A percentile compares a stretch with the other conserved stretches of the same genome.
Conservation (phyloP, 495 filamentous ascomycete genomes). For the Podospora pseudoanserina region DNA sequence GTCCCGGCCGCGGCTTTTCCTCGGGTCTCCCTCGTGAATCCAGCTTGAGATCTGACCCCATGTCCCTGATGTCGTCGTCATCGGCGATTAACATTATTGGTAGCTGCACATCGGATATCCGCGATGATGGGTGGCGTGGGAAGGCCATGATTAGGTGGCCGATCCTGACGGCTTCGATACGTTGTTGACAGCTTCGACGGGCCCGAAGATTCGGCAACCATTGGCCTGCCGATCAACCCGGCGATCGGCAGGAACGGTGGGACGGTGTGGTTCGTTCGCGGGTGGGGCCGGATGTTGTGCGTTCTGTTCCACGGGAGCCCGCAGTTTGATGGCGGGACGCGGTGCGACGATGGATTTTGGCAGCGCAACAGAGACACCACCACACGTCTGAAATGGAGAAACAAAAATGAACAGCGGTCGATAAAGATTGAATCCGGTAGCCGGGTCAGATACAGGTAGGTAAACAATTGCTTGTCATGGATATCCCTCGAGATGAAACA, state of each 20-base stretch:
- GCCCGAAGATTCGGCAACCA: slow-evolving; percentile 11
- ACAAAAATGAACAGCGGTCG: background rate
- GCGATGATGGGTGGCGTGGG: slow-evolving; percentile 14
- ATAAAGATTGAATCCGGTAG: background rate
- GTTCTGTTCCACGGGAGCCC: slow-evolving; percentile 15
- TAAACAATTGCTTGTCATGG: slow-evolving; percentile 13
- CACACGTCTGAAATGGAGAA: background rate
- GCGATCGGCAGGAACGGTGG: slow-evolving; percentile 32
- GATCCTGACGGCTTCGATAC: background rate
- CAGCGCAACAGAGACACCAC: background rate
- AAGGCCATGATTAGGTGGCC: slow-evolving; percentile 22
- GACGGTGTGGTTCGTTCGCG: slow-evolving; percentile 19
- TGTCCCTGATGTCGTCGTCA: slow-evolving; percentile 3
- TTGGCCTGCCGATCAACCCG: slow-evolving; percentile 25
- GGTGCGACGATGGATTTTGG: background rate
- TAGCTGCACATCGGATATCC: slow-evolving; percentile 22
- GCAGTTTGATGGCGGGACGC: slow-evolving; percentile 11
- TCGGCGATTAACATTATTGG: slow-evolving; percentile 27
- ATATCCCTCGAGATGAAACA: slow-evolving; percentile 14
- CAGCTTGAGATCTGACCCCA: slow-evolving; percentile 5
- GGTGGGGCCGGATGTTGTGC: slow-evolving; percentile 12
- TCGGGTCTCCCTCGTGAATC: slow-evolving; percentile 17
- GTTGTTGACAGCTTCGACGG: slow-evolving; percentile 10
- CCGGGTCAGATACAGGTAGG: slow-evolving; percentile 2
- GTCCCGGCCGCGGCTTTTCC: slow-evolving; percentile 15